phyloP scores from a whole-genome alignment of 345 rosid species.

The Eucalyptus camaldulensis region DNA sequence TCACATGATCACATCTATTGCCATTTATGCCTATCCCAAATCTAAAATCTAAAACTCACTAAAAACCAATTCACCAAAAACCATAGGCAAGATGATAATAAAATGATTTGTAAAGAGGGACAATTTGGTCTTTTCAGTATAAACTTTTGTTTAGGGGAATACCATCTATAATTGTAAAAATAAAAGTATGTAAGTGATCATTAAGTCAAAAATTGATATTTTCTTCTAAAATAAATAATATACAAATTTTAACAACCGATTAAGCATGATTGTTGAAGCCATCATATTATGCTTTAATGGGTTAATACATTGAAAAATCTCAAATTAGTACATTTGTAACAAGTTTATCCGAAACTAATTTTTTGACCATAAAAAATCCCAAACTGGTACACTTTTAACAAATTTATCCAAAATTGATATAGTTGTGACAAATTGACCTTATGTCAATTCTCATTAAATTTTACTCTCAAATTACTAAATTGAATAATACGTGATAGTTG shows the following conservation, averaged over 20 bases:
- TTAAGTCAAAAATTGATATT: neutral
- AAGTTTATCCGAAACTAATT: no score
- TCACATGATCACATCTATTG: neutral
- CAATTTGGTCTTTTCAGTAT: neutral
- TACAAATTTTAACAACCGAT: neutral
- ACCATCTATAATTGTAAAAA: neutral
- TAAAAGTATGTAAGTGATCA: neutral
- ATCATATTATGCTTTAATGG: neutral
- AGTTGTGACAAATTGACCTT: no score
- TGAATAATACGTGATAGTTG: no score
- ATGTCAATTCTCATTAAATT: no score
- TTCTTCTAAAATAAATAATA: neutral
- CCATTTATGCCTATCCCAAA: neutral
- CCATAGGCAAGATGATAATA: neutral
- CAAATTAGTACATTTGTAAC: fast-evolving
- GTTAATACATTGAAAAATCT: no score
- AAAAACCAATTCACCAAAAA: neutral
- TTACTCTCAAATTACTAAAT: no score
- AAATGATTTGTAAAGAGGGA: neutral
- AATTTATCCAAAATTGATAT: no score
- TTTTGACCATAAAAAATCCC: no score
- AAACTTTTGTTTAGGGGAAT: neutral
- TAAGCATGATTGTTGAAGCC: neutral
- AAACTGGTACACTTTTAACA: no score
- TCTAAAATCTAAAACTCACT: neutral